Base-by-base conservation (phyloP, 192 early-diverging fungal genomes). In the Coemansia aciculifera region DNA sequence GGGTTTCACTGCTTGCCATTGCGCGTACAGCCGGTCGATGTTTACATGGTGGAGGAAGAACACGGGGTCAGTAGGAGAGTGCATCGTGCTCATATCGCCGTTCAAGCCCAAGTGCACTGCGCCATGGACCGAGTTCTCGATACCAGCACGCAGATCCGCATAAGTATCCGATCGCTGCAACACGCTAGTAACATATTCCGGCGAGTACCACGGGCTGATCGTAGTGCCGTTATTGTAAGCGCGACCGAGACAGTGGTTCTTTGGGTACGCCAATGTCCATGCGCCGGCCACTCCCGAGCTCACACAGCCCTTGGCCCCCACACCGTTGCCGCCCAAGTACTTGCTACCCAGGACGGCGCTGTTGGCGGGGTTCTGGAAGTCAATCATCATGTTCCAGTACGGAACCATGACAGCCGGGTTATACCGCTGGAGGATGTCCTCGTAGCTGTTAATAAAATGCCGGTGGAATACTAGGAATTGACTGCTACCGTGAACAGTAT, bases 11-110 rank as follows among this genome's bases (percentile, higher is more conserved):
- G 75, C 72, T 77, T 89, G 88, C 85, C 86, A 87, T 46, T 74
- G 66, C 31, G 72, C 69, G 54, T 75, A 89, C 21, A 88, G 52
- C 21, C 79, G 77, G 74, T 87, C 89, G 49, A 88, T 76, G 67
- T 84, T 85, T 34, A 79, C 71, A 62, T 90, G 89, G 75, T 89
- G 87, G 49, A 89, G 52, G 70, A 76, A 88, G 74, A 90, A 90
- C 21, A 88, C 64, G 1, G 87, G 86, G 63, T 90, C 89, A 48
- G 62, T 54, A 13, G 84, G 73, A 49, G 86, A 84, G 64, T 76
- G 73, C 75, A 86, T 84, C 2, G 77, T 81, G 52, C 65, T 66
- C 83, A 84, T 83, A 59, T 85, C 85, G 34, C 78, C 83, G 38
- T 72, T 67, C 62, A 85, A n/a, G 11, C 64, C 66, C 51, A 83